Percentiles rank a stretch among this genome's conserved stretches.
phyloP scores from a whole-genome alignment of 768 basidiomycete genomes.

The Hemileccinum impolitum region DNA sequence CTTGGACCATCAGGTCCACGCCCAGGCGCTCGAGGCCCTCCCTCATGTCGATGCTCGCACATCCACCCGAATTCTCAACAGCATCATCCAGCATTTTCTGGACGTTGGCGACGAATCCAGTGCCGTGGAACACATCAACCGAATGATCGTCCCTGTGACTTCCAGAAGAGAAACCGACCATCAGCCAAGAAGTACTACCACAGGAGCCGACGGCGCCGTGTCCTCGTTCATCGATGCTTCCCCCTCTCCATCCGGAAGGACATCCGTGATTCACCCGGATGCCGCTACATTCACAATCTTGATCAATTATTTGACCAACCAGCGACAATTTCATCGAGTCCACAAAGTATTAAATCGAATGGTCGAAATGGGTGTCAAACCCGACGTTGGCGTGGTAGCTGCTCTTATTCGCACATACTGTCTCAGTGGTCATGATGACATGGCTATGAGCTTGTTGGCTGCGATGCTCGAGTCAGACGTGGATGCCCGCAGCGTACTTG shows the following conservation, averaged over 20 bases:
- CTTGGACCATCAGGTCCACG: conserved; percentile 50
- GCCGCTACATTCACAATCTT: conserved; percentile 60
- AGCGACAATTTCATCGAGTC: conserved; percentile 43
- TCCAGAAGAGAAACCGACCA: conserved; percentile 21
- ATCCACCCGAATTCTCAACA: conserved; percentile 63
- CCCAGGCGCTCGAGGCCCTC: conserved; percentile 48
- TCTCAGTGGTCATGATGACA: conserved; percentile 40
- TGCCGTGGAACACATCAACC: conserved; percentile 45
- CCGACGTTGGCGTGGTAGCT: conserved; percentile 46
- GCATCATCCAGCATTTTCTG: conserved; percentile 59
- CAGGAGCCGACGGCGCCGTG: conserved; percentile 29
- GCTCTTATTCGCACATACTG: conserved; percentile 60
- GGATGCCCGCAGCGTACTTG: conserved; percentile 19
- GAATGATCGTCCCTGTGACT: conserved; percentile 46
- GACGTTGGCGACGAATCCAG: conserved; percentile 49
- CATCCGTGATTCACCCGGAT: conserved; percentile 40
- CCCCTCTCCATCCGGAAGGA: background rate
- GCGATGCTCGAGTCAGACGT: conserved; percentile 38
- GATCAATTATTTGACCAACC: conserved; percentile 51
- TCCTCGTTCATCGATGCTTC: conserved; percentile 3
- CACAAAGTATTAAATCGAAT: conserved; percentile 48
- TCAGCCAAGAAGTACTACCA: conserved; percentile 24
- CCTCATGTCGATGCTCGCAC: conserved; percentile 35
- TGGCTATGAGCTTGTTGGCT: conserved; percentile 52
- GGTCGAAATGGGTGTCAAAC: conserved; percentile 37